These are phyloP conservation scores for Porodaedalea pini DNA, from an alignment of 1,284 basidiomycete species.

Conservation along the genomic window DNA sequence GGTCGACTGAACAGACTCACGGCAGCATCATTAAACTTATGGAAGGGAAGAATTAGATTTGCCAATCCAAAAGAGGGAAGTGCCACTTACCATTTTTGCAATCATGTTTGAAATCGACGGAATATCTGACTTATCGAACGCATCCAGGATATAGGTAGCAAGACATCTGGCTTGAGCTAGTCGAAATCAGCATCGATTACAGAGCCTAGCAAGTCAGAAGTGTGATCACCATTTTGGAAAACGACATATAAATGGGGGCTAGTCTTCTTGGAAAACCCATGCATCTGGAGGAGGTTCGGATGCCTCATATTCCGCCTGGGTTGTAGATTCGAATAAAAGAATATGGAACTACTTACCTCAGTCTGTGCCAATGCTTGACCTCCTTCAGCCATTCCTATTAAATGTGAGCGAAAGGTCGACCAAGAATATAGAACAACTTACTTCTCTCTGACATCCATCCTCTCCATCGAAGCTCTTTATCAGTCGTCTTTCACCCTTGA, in stretches of 20 bases:
- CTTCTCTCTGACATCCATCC: neutral
- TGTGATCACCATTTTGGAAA: neutral
- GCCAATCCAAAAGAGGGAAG: neutral
- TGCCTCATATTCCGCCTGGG: neutral
- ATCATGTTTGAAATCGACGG: neutral
- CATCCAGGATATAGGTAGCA: neutral
- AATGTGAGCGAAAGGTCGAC: neutral
- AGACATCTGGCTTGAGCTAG: neutral
- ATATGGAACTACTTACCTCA: neutral
- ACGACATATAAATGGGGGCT: neutral
- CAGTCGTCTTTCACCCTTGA: neutral
- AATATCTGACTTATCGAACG: neutral
- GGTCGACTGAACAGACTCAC: neutral
- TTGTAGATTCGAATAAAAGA: neutral
- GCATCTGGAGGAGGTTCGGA: neutral
- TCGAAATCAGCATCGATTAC: neutral
- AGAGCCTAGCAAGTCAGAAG: neutral
- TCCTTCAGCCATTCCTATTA: neutral
- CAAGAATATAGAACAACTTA: neutral
- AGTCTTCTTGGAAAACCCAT: neutral
- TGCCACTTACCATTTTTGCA: neutral
- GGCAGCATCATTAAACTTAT: neutral
- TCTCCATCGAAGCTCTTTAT: neutral
- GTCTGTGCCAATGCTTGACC: neutral
- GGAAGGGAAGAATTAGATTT: neutral